Base-by-base conservation (phyloP, 805 yeast genomes). In the Suhomyces vadensis region DNA sequence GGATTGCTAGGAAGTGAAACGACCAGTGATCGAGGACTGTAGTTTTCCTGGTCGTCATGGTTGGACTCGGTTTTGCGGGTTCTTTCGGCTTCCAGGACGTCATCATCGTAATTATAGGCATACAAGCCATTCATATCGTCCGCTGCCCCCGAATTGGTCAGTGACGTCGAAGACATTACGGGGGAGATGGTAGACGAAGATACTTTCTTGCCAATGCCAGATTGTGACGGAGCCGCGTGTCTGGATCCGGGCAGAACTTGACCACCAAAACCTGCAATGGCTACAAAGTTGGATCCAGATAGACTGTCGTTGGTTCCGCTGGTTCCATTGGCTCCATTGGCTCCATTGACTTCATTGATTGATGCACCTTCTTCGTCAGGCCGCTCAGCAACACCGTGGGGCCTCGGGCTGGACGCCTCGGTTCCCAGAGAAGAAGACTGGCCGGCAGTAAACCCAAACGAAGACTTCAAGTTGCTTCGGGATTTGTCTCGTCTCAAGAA, bases 401-500 rank as follows among this genome's bases (percentile, higher is more conserved):
- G n/a, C n/a, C n/a, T n/a, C n/a, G n/a, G n/a, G n/a, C n/a, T n/a
- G n/a, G n/a, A n/a, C n/a, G n/a, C n/a, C n/a, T n/a, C n/a, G 25
- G 25, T 23, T 13, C 13, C 22, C 10, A 7, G 31, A 20, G 27
- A 36, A 7, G 44, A n/a, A 36, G 26, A 44, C 49, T 48, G 54
- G 23, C 47, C 49, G 4, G 50, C 48, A 40, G 47, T 40, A 37
- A 29, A 35, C 24, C 42, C 47, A 20, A 39, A 24, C 31, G 41
- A 16, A 21, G 48, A 11, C 39, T 36, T 37, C 43, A 49, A 21
- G 39, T 52, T 53, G 36, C 47, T 37, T 41, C 47, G 52, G 35
- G 61, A 49, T 48, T 56, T 57, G 50, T 60, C 63, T 35, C 57
- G 42, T 49, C 60, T 53, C 41, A 60, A 55, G 41, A 60, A 60